Conservation (phyloP, 73 alveolate species). For the Paramecium sexaurelia region DNA sequence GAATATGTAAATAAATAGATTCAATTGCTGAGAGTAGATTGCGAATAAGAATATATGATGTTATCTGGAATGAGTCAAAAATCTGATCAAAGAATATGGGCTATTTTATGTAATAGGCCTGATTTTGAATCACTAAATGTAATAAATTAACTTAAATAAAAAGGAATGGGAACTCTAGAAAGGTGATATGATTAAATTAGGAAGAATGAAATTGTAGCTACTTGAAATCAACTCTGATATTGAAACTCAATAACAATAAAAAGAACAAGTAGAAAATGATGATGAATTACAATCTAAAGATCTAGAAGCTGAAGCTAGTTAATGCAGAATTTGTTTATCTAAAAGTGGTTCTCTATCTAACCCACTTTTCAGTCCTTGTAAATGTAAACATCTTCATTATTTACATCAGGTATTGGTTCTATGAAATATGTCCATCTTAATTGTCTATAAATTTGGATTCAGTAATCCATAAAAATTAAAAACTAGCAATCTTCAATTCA, state of each 20-base stretch:
- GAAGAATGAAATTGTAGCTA: slow-evolving; percentile 40
- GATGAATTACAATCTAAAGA: neutral
- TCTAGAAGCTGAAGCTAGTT: neutral
- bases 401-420: slow-evolving; percentile 73
- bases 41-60: slow-evolving; percentile 4
- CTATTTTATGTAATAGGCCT: slow-evolving; percentile 19
- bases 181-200: slow-evolving; percentile 40
- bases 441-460: slow-evolving; percentile 76
- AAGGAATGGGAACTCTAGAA: slow-evolving; percentile 40
- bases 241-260: neutral
- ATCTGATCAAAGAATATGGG: slow-evolving; percentile 51
- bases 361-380: slow-evolving; percentile 51
- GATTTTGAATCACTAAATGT: slow-evolving; percentile 41
- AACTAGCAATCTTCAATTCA: slow-evolving; percentile 45
- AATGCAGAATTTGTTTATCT: slow-evolving; percentile 43
- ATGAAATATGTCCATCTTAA: slow-evolving; percentile 74
- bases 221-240: neutral
- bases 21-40: slow-evolving; percentile 38
- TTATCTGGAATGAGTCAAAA: neutral
- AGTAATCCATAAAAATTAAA: slow-evolving; percentile 63
- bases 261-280: neutral
- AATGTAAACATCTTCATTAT: neutral
- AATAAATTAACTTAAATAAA: neutral
- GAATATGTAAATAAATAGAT: slow-evolving; percentile 47
- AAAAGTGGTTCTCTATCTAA: neutral